phyloP scores from a whole-genome alignment of 352 stramenopile species.

The Globisporangium nodosum region DNA sequence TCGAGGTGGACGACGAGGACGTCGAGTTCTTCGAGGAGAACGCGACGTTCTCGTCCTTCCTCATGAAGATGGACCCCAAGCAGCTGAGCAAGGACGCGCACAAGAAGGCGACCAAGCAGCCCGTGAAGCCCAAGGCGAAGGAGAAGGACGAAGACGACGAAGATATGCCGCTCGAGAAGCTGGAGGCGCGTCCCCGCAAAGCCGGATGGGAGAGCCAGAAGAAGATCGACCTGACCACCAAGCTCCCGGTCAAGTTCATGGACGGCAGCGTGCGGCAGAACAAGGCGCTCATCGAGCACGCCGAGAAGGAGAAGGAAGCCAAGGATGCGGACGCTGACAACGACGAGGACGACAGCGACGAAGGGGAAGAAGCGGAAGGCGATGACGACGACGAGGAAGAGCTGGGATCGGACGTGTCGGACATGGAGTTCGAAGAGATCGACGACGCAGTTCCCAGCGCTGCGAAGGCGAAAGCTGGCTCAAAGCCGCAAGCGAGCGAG shows the following conservation, averaged over 20 bases:
- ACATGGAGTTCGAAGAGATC: constrained; percentile 83
- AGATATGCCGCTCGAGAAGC: constrained; percentile 66
- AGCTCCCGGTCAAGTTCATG: constrained; percentile 85
- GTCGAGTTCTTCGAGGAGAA: constrained; percentile 78
- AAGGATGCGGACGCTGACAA: constrained; percentile 21
- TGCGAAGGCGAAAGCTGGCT: constrained; percentile 4
- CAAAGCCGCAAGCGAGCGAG: constrained; percentile 19
- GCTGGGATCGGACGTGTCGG: constrained; percentile 61
- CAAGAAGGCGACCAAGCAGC: constrained; percentile 25
- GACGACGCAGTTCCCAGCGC: constrained; percentile 11
- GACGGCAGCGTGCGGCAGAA: constrained; percentile 76
- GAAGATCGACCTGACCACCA: constrained; percentile 56
- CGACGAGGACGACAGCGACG: constrained; percentile 16
- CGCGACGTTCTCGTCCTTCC: constrained; percentile 59
- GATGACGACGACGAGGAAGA: constrained; percentile 25
- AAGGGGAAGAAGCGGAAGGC: constrained; percentile 13
- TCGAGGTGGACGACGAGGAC: constrained; percentile 73
- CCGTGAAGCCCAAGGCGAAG: constrained; percentile 13
- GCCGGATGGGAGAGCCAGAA: constrained; percentile 52
- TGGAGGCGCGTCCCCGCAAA: constrained; percentile 64
- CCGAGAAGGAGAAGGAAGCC: constrained; percentile 18
- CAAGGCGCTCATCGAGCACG: constrained; percentile 50
- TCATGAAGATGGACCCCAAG: constrained; percentile 76
- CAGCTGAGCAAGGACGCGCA: constrained; percentile 42
- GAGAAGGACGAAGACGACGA: constrained; percentile 21